Evolutionary conservation across 495 filamentous ascomycete genomes (phyloP).

Genomic region (Neurospora sp.): DNA sequence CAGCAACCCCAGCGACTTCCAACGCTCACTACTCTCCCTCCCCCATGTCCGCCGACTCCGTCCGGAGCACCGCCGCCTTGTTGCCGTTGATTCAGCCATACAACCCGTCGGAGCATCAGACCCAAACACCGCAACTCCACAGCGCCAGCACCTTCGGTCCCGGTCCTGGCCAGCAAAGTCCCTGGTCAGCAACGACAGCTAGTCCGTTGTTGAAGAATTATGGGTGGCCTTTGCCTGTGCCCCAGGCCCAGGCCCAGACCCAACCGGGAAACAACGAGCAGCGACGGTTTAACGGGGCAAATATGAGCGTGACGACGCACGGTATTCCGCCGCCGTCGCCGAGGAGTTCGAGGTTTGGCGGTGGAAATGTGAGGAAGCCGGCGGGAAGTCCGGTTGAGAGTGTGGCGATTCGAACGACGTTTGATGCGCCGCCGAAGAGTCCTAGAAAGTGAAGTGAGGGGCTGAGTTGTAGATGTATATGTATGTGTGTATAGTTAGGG

Average conservation of each 20-base stretch:
- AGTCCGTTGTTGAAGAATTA: constrained; percentile 24
- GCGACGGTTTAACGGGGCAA: constrained; percentile 5
- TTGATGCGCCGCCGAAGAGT: not conserved
- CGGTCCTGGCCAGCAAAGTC: constrained; percentile 8
- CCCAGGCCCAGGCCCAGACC: constrained; percentile 7
- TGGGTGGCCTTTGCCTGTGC: constrained; percentile 12
- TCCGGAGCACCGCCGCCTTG: constrained; percentile 24
- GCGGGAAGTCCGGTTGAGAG: not conserved
- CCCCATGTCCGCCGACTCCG: constrained; percentile 22
- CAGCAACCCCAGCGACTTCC: constrained; percentile 18
- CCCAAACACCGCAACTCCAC: constrained; percentile 6
- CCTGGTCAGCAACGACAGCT: constrained; percentile 21
- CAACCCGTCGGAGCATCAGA: constrained; percentile 26
- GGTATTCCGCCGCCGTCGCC: constrained; percentile 3
- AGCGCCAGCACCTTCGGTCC: constrained; percentile 6
- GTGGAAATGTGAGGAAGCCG: constrained; percentile 1
- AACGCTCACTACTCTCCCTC: constrained; percentile 18
- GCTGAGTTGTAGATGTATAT: not conserved
- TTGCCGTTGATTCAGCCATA: constrained; percentile 27
- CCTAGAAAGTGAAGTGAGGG: not conserved
- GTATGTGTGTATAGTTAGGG: not conserved
- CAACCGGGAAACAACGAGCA: not conserved
- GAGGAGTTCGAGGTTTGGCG: constrained; percentile 7
- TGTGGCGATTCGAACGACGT: not conserved
- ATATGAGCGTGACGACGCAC: not conserved